A percentile compares a stretch with the other conserved stretches of the same genome.
Conservation (phyloP, 2,329 filamentous ascomycete genomes). For the Talaromyces albobiverticillius region DNA sequence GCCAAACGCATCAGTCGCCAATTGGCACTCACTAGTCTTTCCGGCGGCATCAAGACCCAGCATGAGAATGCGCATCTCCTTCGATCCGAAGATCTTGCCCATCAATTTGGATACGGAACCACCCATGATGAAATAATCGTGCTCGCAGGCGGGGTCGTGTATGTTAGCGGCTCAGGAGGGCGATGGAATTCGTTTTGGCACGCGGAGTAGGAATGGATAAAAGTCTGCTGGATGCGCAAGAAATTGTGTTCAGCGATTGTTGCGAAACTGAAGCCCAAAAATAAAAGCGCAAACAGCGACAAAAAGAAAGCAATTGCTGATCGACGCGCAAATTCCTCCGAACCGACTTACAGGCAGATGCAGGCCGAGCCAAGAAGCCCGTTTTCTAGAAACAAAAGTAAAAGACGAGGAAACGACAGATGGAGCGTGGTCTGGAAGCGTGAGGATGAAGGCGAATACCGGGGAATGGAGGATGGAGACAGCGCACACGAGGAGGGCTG, state of each 20-base stretch:
- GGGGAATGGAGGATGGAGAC: neutral
- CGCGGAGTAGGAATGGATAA: neutral
- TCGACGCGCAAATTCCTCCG: neutral
- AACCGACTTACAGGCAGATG: neutral
- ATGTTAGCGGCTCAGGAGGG: neutral
- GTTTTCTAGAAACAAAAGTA: too few relatives aligned
- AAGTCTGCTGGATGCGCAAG: neutral
- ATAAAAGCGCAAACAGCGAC: neutral
- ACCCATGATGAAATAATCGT: constrained; percentile 67
- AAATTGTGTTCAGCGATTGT: neutral
- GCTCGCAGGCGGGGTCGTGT: neutral
- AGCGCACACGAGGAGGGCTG: too few relatives aligned
- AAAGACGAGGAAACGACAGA: too few relatives aligned
- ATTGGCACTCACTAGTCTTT: constrained; percentile 69
- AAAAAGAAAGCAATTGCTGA: neutral
- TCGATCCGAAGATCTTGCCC: constrained; percentile 98
- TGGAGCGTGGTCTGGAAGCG: too few relatives aligned
- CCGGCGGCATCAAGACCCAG: constrained; percentile 94
- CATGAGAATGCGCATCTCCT: constrained; percentile 99
- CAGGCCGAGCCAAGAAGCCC: too few relatives aligned
- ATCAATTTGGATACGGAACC: constrained; percentile 92
- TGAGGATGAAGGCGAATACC: neutral
- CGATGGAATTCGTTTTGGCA: neutral
- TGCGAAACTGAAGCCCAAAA: neutral
- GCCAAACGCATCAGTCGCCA: too few relatives aligned